phyloP scores from a whole-genome alignment of 352 stramenopile genomes.

The Globisporangium perplexum region DNA sequence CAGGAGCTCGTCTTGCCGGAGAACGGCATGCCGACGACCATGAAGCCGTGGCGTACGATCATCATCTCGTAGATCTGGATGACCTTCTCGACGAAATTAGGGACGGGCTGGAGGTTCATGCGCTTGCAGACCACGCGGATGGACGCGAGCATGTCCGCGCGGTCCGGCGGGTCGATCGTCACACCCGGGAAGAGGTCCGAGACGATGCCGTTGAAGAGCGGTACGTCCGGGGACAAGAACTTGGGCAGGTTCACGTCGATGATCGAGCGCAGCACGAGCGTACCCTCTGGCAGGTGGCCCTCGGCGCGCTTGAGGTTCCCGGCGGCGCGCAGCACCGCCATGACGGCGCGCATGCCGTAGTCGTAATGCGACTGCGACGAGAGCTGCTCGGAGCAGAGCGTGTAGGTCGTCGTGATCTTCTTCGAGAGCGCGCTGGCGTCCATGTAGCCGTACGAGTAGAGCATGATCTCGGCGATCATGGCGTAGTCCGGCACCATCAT shows the following conservation, averaged over 20 bases:
- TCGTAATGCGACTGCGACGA: slow-evolving; percentile 95
- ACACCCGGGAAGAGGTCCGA: slow-evolving; percentile 92
- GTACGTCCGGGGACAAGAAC: slow-evolving; percentile 90
- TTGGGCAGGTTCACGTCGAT: slow-evolving; percentile 94
- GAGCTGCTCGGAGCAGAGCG: slow-evolving; percentile 92
- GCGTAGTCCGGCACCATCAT: slow-evolving; percentile 95
- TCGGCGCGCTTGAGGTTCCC: slow-evolving; percentile 88
- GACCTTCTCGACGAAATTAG: slow-evolving; percentile 91
- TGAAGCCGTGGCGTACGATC: slow-evolving; percentile 94
- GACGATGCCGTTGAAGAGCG: slow-evolving; percentile 93
- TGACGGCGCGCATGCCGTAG: slow-evolving; percentile 94
- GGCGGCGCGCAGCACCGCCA: slow-evolving; percentile 91
- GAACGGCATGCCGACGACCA: slow-evolving; percentile 94
- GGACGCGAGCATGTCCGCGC: slow-evolving; percentile 75
- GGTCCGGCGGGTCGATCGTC: slow-evolving; percentile 85
- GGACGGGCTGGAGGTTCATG: slow-evolving; percentile 82
- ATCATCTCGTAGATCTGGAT: slow-evolving; percentile 97
- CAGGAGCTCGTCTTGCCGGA: slow-evolving; percentile 91
- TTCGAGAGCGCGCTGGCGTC: slow-evolving; percentile 86
- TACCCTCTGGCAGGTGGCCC: slow-evolving; percentile 80
- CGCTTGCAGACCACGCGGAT: slow-evolving; percentile 78
- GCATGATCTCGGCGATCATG: slow-evolving; percentile 93
- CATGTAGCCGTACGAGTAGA: slow-evolving; percentile 93
- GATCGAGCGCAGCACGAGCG: slow-evolving; percentile 88
- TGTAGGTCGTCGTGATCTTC: slow-evolving; percentile 94